phyloP scores from a whole-genome alignment of 1,284 basidiomycete genomes.

The Cryptococcus hybrid region DNA sequence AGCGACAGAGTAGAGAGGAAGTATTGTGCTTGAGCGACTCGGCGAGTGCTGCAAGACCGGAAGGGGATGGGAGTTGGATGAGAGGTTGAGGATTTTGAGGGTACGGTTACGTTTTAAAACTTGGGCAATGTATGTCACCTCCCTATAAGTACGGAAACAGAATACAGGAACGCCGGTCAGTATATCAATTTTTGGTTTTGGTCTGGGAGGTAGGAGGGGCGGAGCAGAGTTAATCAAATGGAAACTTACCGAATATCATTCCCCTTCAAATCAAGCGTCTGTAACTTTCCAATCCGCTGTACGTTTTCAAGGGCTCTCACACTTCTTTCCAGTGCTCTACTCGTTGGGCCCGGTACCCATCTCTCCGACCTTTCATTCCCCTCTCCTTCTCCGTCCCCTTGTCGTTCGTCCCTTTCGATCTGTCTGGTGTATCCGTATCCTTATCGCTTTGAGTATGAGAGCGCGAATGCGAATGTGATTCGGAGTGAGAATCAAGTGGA shows the following conservation, averaged over 20 bases:
- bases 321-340: constrained; percentile 57
- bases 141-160: too few species aligned
- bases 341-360: constrained; percentile 24
- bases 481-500: not conserved
- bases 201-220: not conserved
- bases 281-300: constrained; percentile 76
- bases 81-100: constrained; percentile 87
- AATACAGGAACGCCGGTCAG: constrained; percentile 38
- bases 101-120: constrained; percentile 95
- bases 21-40: constrained; percentile 97
- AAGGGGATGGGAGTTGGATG: constrained; percentile 88
- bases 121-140: constrained; percentile 84
- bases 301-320: constrained; percentile 77
- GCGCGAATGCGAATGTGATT: not conserved
- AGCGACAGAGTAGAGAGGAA: constrained; percentile 91
- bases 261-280: constrained; percentile 85
- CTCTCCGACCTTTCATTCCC: not conserved
- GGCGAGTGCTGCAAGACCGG: constrained; percentile 75
- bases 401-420: too few species aligned
- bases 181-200: constrained; percentile 50
- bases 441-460: not conserved
- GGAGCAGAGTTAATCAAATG: constrained; percentile 1
- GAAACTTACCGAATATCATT: constrained; percentile 79
- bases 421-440: too few species aligned
- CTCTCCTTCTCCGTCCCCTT: not conserved